Percentiles rank a stretch among this genome's conserved stretches.
Evolutionary conservation across 208 protist genomes (phyloP).

Genomic region (Crithidia mellificae): DNA sequence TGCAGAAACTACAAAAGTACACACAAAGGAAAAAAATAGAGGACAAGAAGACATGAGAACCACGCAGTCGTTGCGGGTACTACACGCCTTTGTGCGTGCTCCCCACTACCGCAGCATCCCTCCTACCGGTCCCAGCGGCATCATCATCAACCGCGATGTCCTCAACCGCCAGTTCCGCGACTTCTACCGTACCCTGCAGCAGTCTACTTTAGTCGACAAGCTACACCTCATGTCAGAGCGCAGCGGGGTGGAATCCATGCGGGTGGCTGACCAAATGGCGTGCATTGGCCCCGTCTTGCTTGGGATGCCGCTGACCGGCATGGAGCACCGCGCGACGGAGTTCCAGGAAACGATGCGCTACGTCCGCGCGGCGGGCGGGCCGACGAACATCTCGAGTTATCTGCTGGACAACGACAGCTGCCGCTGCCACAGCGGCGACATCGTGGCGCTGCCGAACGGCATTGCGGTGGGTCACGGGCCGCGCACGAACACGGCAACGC

Average conservation of each 20-base stretch:
- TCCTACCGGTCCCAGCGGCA: conserved; percentile 76
- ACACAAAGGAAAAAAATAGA: too few species aligned
- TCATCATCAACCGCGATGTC: conserved; percentile 89
- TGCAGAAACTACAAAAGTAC: too few species aligned
- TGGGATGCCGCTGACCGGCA: conserved; percentile 78
- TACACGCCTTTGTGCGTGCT: conserved; percentile 89
- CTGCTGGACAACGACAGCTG: conserved; percentile 86
- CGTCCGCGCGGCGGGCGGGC: conserved; percentile 77
- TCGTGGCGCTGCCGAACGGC: conserved; percentile 82
- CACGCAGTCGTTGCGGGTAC: conserved; percentile 22
- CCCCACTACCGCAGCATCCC: conserved; percentile 85
- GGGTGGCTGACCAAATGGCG: conserved; percentile 79
- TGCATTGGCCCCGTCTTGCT: conserved; percentile 82
- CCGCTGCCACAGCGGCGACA: conserved; percentile 86
- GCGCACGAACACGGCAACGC: conserved; percentile 83
- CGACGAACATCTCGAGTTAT: conserved; percentile 68
- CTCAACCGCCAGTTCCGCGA: conserved; percentile 89
- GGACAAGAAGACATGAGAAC: conserved; percentile 24
- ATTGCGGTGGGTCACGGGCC: conserved; percentile 87
- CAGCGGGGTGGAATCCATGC: conserved; percentile 65
- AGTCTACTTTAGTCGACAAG: conserved; percentile 87
- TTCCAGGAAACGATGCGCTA: conserved; percentile 91
- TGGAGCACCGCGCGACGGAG: conserved; percentile 86
- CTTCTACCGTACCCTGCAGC: conserved; percentile 88
- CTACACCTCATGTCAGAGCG: conserved; percentile 90